These are phyloP conservation scores for Paramecium tetraurelia DNA, from an alignment of 73 alveolate species.

Conservation along the genomic window DNA sequence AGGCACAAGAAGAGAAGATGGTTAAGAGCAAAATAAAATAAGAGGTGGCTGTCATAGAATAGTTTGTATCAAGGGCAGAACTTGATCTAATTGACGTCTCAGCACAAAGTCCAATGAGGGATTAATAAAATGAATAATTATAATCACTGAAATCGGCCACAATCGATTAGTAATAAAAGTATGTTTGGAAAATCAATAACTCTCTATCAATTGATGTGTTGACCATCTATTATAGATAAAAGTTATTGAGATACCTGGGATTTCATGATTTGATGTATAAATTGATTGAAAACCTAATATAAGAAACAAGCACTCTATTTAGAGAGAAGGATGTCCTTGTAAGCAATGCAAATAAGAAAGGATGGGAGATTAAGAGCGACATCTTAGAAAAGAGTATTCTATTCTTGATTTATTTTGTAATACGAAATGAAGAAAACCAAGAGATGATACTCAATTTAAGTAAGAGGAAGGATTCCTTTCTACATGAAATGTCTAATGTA, in stretches of 20 bases:
- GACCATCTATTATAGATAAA: constrained; percentile 2
- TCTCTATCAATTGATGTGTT: neutral
- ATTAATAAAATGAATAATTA: neutral
- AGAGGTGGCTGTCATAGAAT: neutral
- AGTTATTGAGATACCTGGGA: neutral
- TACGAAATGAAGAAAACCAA: constrained; percentile 32
- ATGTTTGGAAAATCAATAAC: constrained; percentile 24
- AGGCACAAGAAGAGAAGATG: constrained; percentile 13
- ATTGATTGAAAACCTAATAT: neutral
- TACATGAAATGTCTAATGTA: constrained; percentile 34
- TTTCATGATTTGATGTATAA: constrained; percentile 2
- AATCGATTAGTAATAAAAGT: neutral
- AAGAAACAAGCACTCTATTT: neutral
- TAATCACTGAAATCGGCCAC: neutral
- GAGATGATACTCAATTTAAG: constrained; percentile 2
- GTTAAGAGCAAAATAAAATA: constrained; percentile 30
- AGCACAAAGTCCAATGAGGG: neutral
- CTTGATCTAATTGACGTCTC: neutral
- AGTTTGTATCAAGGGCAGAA: neutral
- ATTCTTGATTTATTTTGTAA: constrained; percentile 26
- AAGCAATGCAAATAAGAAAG: neutral
- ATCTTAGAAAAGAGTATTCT: neutral
- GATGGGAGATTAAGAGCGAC: constrained; percentile 49
- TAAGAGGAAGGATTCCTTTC: neutral
- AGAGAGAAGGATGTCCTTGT: constrained; percentile 10